phyloP scores from a whole-genome alignment of 2,329 filamentous ascomycete genomes.

The Microdochium paspali region DNA sequence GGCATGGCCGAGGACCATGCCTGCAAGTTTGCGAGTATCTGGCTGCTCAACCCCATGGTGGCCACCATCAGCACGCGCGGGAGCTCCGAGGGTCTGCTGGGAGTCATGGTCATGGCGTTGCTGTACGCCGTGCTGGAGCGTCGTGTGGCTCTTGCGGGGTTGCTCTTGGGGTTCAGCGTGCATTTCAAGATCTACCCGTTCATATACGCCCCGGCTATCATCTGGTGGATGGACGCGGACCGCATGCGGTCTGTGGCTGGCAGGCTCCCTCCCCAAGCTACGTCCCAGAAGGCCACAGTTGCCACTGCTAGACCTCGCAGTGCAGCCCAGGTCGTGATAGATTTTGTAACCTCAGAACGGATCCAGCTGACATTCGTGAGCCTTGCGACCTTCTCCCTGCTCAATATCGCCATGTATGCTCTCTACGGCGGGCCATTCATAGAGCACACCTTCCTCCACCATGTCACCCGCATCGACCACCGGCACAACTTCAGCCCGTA shows the following conservation, averaged over 20 bases:
- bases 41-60: conserved; percentile 97
- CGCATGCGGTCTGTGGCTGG: conserved; percentile 1
- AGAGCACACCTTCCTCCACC: conserved; percentile 85
- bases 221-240: conserved; percentile 65
- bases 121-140: conserved; percentile 70
- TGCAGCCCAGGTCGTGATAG: conserved; percentile 13
- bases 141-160: conserved; percentile 55
- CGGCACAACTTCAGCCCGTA: conserved; percentile 98
- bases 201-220: conserved; percentile 75
- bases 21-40: conserved; percentile 72
- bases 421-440: conserved; percentile 76
- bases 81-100: conserved; percentile 84
- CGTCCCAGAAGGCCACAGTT: background rate
- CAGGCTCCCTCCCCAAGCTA: background rate
- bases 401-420: conserved; percentile 74
- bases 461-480: conserved; percentile 87
- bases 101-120: conserved; percentile 72
- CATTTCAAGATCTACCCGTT: conserved; percentile 99
- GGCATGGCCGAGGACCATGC: conserved; percentile 45
- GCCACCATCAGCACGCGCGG: conserved; percentile 92
- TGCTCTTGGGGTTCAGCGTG: conserved; percentile 72
- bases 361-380: conserved; percentile 54
- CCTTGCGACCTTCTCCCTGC: conserved; percentile 58
- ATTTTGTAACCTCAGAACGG: conserved; percentile 44
- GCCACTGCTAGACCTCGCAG: conserved; percentile 7